phyloP scores from a whole-genome alignment of 768 basidiomycete species.

The Lactarius vividus region DNA sequence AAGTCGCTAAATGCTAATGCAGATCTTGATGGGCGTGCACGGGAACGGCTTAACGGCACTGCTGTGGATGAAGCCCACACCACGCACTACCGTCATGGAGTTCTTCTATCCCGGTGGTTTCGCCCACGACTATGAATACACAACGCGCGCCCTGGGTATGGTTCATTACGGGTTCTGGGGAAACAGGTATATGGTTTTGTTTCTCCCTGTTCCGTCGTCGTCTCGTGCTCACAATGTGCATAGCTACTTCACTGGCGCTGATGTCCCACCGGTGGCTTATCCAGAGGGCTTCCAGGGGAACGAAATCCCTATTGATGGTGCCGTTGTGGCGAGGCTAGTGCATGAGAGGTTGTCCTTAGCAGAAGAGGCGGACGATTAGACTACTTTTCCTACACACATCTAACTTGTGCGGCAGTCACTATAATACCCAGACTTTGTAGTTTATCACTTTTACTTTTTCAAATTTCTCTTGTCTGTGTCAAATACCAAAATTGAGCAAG shows the following conservation, averaged over 20 bases:
- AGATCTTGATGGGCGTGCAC: slow-evolving; percentile 96
- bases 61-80: slow-evolving; percentile 88
- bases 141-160: slow-evolving; percentile 80
- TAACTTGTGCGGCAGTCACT: background rate
- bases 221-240: slow-evolving; percentile 6
- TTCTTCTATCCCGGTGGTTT: slow-evolving; percentile 87
- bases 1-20: slow-evolving; percentile 1
- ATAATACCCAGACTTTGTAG: slow-evolving; percentile 5
- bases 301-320: slow-evolving; percentile 78
- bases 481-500: slow-evolving; percentile 6
- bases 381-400: background rate
- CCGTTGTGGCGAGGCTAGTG: slow-evolving; percentile 59
- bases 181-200: slow-evolving; percentile 45
- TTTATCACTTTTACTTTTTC: background rate
- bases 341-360: slow-evolving; percentile 54
- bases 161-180: slow-evolving; percentile 85
- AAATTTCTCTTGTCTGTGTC: background rate
- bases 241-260: slow-evolving; percentile 74
- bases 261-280: slow-evolving; percentile 63
- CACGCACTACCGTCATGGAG: slow-evolving; percentile 84
- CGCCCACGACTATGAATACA: slow-evolving; percentile 82
- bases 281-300: slow-evolving; percentile 90
- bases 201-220: background rate
- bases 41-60: slow-evolving; percentile 88
- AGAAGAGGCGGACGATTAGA: slow-evolving; percentile 60